phyloP scores from a whole-genome alignment of 805 yeast genomes.

The Cyberlindnera subsufficiens region DNA sequence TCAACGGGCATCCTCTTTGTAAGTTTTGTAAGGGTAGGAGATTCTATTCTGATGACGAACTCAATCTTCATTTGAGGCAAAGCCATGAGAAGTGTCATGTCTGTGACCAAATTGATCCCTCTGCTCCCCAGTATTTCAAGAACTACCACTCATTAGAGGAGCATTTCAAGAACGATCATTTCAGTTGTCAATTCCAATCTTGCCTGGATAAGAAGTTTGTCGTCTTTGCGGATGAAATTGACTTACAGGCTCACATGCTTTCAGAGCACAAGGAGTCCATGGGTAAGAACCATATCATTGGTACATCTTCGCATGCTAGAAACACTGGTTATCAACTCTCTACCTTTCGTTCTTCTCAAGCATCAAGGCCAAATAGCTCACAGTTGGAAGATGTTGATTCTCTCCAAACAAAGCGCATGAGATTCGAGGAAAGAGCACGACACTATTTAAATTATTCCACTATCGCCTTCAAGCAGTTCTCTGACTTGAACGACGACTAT shows the following conservation, averaged over 20 bases:
- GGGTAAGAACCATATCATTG: constrained; percentile 33
- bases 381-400: constrained; percentile 27
- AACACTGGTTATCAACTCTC: constrained; percentile 44
- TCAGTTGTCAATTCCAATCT: constrained; percentile 63
- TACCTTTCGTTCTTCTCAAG: constrained; percentile 36
- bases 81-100: constrained; percentile 85
- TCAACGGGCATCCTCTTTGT: constrained; percentile 87
- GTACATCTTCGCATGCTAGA: constrained; percentile 3
- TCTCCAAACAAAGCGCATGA: constrained; percentile 39
- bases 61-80: constrained; percentile 74
- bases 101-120: constrained; percentile 65
- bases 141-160: constrained; percentile 68
- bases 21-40: constrained; percentile 67
- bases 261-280: constrained; percentile 66
- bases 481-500: constrained; percentile 41
- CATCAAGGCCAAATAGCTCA: not conserved
- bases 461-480: constrained; percentile 42
- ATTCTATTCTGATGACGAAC: constrained; percentile 86
- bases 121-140: constrained; percentile 67
- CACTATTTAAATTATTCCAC: constrained; percentile 60
- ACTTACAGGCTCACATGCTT: constrained; percentile 81
- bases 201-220: constrained; percentile 90
- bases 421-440: constrained; percentile 82
- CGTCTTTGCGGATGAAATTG: constrained; percentile 83
- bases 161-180: constrained; percentile 75